These are phyloP conservation scores for Neopestalotiopsis sp. DNA, from an alignment of 2,329 filamentous ascomycete genomes.

Conservation along the genomic window DNA sequence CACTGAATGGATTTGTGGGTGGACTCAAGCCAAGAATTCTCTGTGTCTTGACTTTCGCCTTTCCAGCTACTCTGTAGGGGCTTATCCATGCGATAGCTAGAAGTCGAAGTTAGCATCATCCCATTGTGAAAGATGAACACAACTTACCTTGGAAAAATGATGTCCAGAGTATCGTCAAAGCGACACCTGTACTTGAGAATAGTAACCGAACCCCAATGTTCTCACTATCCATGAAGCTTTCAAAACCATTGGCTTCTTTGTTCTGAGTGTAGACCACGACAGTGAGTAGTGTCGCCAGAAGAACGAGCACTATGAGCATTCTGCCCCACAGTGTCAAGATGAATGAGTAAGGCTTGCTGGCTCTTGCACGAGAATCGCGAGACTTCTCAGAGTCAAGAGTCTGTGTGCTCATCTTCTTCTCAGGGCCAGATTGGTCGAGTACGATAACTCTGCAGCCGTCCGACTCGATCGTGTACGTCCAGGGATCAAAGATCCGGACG, in stretches of 20 bases:
- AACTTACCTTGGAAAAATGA: slow-evolving; percentile 42
- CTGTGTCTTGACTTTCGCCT: slow-evolving; percentile 39
- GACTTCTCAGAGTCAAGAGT: neutral
- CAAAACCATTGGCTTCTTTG: slow-evolving; percentile 40
- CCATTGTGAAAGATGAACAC: neutral
- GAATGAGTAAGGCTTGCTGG: slow-evolving; percentile 34
- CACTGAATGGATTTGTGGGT: slow-evolving; percentile 41
- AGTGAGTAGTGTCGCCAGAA: slow-evolving; percentile 35
- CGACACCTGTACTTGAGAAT: slow-evolving; percentile 45
- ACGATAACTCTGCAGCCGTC: neutral
- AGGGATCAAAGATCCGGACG: slow-evolving; percentile 21
- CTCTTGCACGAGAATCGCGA: neutral
- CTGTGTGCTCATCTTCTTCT: neutral
- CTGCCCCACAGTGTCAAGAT: slow-evolving; percentile 33
- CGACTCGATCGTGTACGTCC: neutral
- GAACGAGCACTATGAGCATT: slow-evolving; percentile 31
- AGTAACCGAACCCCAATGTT: slow-evolving; percentile 45
- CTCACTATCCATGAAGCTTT: slow-evolving; percentile 46
- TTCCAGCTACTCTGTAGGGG: slow-evolving; percentile 42
- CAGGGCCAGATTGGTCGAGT: neutral
- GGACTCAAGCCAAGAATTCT: slow-evolving; percentile 45
- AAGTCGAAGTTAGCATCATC: neutral
- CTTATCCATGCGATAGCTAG: slow-evolving; percentile 38
- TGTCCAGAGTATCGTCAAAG: slow-evolving; percentile 44
- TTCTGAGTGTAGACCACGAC: slow-evolving; percentile 44